Percentiles rank a stretch among this genome's conserved stretches.
phyloP scores from a whole-genome alignment of 805 yeast genomes.

The Sugiyamaella mastotermitis region DNA sequence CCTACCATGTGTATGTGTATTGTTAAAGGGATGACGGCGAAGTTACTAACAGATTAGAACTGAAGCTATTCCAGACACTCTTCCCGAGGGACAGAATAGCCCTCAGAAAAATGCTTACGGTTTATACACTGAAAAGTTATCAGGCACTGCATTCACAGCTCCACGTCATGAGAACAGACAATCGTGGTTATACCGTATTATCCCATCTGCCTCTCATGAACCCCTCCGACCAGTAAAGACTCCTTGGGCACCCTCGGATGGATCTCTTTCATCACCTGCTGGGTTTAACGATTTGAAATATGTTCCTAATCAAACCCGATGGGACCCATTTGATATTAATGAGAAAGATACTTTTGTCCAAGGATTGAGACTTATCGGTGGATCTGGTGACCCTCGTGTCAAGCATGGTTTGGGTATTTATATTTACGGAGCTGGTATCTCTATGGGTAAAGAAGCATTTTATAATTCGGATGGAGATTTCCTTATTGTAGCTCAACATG shows the following conservation, averaged over 20 bases:
- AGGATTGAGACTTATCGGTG: slow-evolving; percentile 21
- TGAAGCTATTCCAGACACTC: slow-evolving; percentile 22
- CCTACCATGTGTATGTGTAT: slow-evolving; percentile 20
- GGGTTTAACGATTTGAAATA: slow-evolving; percentile 10
- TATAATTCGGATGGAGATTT: slow-evolving; percentile 25
- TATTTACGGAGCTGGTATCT: slow-evolving; percentile 20
- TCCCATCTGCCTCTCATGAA: slow-evolving; percentile 22
- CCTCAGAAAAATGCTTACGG: slow-evolving; percentile 24
- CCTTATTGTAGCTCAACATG: slow-evolving; percentile 24
- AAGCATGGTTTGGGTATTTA: slow-evolving; percentile 23
- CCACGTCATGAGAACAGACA: slow-evolving; percentile 24
- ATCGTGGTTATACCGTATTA: slow-evolving; percentile 24
- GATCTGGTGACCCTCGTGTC: slow-evolving; percentile 20
- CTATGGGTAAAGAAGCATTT: slow-evolving; percentile 23
- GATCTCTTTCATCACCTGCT: not conserved
- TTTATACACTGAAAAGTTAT: slow-evolving; percentile 26
- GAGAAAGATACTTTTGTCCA: slow-evolving; percentile 15
- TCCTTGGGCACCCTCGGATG: slow-evolving; percentile 5
- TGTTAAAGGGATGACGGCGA: too few relatives aligned
- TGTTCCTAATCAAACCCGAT: slow-evolving; percentile 24
- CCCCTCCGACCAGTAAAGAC: slow-evolving; percentile 12
- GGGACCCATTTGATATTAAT: slow-evolving; percentile 22
- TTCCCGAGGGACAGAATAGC: slow-evolving; percentile 23
- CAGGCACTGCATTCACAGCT: slow-evolving; percentile 28
- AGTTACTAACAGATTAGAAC: slow-evolving; percentile 7